A percentile compares a stretch with the other conserved stretches of the same genome.
These are phyloP conservation scores for Porphyridium purpureum DNA, from an alignment of 23 red algal genomes.

Conservation along the genomic window DNA sequence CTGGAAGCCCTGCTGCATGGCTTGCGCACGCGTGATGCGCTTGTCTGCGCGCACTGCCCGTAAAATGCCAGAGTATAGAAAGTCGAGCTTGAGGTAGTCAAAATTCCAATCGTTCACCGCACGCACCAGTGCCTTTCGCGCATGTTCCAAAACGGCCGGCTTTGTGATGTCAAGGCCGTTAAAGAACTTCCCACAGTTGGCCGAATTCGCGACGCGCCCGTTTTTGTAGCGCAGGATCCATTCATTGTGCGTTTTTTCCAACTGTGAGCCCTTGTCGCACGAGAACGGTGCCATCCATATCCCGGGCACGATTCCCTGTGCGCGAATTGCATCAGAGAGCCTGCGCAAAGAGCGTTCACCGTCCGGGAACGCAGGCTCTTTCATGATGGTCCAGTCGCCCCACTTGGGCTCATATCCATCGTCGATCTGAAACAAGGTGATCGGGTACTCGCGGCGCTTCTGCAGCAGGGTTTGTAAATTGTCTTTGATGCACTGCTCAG, in stretches of 20 bases:
- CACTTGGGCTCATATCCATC: background rate
- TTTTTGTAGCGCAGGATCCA: background rate
- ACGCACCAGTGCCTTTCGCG: background rate
- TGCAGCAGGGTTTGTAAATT: background rate
- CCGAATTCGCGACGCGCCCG: background rate
- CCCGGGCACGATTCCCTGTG: background rate
- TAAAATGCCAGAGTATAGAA: background rate
- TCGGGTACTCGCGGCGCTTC: background rate
- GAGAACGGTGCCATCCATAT: background rate
- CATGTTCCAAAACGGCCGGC: background rate
- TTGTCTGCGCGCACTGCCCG: background rate
- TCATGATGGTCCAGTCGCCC: background rate
- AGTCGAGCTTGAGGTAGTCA: background rate
- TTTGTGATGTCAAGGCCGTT: background rate
- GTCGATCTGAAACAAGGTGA: background rate
- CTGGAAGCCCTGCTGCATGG: background rate
- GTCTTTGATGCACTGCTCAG: background rate
- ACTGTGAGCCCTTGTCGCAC: background rate
- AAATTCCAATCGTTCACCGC: background rate
- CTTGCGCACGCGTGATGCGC: too few species aligned
- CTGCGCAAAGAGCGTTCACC: background rate
- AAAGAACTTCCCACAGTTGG: background rate
- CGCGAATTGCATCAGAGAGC: background rate
- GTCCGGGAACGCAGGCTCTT: conserved; percentile 1
- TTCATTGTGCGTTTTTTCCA: background rate